phyloP scores from a whole-genome alignment of 768 basidiomycete genomes.

The Hirschioporus abietinus region DNA sequence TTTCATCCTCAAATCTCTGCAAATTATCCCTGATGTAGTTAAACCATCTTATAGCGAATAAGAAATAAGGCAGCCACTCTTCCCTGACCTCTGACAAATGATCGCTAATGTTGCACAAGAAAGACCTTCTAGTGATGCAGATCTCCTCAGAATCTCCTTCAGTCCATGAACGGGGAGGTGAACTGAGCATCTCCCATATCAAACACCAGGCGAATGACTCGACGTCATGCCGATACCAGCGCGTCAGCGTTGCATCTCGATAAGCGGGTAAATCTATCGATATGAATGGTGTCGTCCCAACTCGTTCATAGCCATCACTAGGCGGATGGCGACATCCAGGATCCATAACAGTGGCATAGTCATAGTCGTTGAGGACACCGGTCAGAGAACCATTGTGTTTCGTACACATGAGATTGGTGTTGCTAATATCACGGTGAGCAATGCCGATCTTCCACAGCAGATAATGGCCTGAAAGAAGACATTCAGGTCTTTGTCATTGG shows the following conservation, averaged over 20 bases:
- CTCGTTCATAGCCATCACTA: conserved; percentile 14
- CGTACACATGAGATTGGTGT: conserved; percentile 26
- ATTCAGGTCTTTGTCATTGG: neutral
- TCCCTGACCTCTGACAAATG: neutral
- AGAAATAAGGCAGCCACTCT: neutral
- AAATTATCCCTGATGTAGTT: neutral
- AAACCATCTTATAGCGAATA: neutral
- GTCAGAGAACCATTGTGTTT: neutral
- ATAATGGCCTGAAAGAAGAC: conserved; percentile 19
- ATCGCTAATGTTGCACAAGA: neutral
- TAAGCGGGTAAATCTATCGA: conserved; percentile 22
- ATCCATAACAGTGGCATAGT: conserved; percentile 19
- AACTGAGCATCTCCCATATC: conserved; percentile 8
- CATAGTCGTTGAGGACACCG: conserved; percentile 28
- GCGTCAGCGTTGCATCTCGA: conserved; percentile 13
- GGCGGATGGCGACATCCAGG: neutral
- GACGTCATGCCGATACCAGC: conserved; percentile 26
- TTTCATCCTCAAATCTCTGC: neutral
- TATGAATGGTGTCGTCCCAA: conserved; percentile 29
- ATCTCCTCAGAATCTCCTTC: neutral
- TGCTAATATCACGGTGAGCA: conserved; percentile 27
- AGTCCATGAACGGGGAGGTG: neutral
- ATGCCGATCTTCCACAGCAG: conserved; percentile 22
- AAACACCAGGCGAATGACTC: conserved; percentile 30
- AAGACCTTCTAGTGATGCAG: neutral